Conservation (phyloP, 495 filamentous ascomycete genomes). For the Melanomma pulvis-pyrius region DNA sequence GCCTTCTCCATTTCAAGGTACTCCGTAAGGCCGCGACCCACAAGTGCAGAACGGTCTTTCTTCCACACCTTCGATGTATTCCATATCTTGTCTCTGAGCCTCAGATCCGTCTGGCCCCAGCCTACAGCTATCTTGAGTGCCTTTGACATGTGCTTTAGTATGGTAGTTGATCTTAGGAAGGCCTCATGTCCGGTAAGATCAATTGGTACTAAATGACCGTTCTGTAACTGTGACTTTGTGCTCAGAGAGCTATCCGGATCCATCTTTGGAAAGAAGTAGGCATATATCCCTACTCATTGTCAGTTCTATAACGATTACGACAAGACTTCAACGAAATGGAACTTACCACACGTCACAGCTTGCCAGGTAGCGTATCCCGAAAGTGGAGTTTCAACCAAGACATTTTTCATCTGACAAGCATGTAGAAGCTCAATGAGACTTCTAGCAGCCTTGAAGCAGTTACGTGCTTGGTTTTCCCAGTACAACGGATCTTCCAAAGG, state of each 20-base stretch:
- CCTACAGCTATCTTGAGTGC: constrained; percentile 71
- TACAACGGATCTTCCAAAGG: constrained; percentile 63
- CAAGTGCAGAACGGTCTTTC: not conserved
- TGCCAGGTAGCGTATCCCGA: constrained; percentile 82
- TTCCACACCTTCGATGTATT: not conserved
- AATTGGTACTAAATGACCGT: constrained; percentile 34
- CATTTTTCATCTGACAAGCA: constrained; percentile 70
- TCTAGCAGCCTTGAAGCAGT: constrained; percentile 71
- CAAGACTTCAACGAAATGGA: not conserved
- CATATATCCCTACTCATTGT: constrained; percentile 61
- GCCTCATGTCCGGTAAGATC: not conserved
- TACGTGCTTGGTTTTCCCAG: constrained; percentile 74
- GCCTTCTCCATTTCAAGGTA: constrained; percentile 63
- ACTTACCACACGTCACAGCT: constrained; percentile 64
- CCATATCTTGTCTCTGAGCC: not conserved
- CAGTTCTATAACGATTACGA: not conserved
- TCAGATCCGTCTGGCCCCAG: constrained; percentile 59
- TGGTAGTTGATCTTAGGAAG: constrained; percentile 31
- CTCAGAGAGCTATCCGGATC: constrained; percentile 50
- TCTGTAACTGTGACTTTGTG: constrained; percentile 34
- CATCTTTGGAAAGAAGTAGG: constrained; percentile 75
- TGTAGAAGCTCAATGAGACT: constrained; percentile 76
- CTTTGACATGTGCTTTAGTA: constrained; percentile 64
- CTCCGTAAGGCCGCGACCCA: constrained; percentile 70
- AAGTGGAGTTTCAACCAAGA: constrained; percentile 76